A percentile compares a stretch with the other conserved stretches of the same genome.
phyloP scores from a whole-genome alignment of 352 stramenopile species.

The Halophytophthora polymorphica region DNA sequence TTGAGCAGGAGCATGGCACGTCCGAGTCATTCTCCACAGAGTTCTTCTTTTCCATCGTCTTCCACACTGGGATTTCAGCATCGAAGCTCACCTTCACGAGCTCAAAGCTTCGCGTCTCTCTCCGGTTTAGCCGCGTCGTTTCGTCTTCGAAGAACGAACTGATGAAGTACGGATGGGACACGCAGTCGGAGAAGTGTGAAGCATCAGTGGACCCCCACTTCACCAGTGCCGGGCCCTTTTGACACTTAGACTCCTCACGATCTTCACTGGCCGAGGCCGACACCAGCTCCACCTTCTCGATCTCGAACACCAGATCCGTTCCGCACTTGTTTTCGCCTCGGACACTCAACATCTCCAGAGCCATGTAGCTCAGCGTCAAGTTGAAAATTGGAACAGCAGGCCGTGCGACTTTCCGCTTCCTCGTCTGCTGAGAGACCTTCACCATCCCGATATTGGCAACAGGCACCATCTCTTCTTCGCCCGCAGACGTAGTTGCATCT shows the following conservation, averaged over 20 bases:
- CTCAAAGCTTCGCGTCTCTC: conserved; percentile 59
- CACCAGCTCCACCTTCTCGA: conserved; percentile 57
- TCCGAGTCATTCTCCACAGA: conserved; percentile 12
- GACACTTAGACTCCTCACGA: conserved; percentile 25
- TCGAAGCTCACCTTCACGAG: conserved; percentile 69
- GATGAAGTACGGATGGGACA: conserved; percentile 77
- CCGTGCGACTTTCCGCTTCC: conserved; percentile 46
- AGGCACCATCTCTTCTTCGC: conserved; percentile 57
- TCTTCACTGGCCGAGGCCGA: conserved; percentile 26
- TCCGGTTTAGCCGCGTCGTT: conserved; percentile 37
- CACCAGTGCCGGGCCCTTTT: conserved; percentile 31
- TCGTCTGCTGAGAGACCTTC: conserved; percentile 42
- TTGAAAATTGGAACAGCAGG: conserved; percentile 56
- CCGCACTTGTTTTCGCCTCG: conserved; percentile 23
- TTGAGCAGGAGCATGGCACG: conserved; percentile 28
- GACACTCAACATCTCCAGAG: conserved; percentile 42
- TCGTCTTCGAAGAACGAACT: conserved; percentile 67
- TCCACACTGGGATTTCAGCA: conserved; percentile 63
- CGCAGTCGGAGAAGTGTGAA: conserved; percentile 41
- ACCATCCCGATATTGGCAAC: conserved; percentile 84
- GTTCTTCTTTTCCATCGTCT: conserved; percentile 33
- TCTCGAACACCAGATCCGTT: conserved; percentile 66
- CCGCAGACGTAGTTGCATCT: conserved; percentile 15
- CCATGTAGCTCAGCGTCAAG: conserved; percentile 49
- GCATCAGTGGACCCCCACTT: conserved; percentile 46